Base-by-base conservation (phyloP, 192 early-diverging fungal genomes). In the Jimgerdemannia flammicorona region DNA sequence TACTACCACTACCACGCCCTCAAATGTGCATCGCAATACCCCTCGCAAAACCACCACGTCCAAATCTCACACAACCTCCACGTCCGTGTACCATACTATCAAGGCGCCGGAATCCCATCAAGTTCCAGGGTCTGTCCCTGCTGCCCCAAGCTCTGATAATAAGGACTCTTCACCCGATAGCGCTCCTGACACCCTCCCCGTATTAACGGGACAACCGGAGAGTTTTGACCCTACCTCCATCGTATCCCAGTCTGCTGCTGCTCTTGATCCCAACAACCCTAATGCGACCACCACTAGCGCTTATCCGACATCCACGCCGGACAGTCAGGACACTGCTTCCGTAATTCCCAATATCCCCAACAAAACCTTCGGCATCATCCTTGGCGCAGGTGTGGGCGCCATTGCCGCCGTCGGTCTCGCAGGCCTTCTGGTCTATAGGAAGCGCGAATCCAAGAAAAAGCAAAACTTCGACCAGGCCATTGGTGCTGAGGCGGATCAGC, bases 371-470 rank as follows among this genome's bases (percentile, higher is more conserved):
- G 75, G 79, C 40, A 70, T 81, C 54, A 76, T 75, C 40, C 41
- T 81, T 14, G 79, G 75, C 70, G 75, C 77, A 0, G 72, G 75
- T 66, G 43, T 81, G n/a, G 79, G 79, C 8, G 74, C 75, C 44
- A 59, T 81, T 20, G 79, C 79, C 0, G 79, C 76, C 14, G 40
- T 81, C 14, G 79, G 79, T n/a, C 71, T 81, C 7, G 79, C 75
- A 4, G 79, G 79, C 3, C 49, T 81, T 3, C 11, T 77, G 4
- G 76, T 77, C 18, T 75, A 74, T 19, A 74, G 67, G 14, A 20
- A 71, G 64, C 75, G 68, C 14, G 69, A 74, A n/a, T 49, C 71
- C 17, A 4, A 41, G 3, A 65, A 64, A 44, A n/a, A 40, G 49
- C 44, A 74, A 66, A 44, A 71, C 69, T 40, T n/a, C 44, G 67